A percentile compares a stretch with the other conserved stretches of the same genome.
Evolutionary conservation across 352 stramenopile genomes (phyloP).

Genomic region (Globisporangium canariense): DNA sequence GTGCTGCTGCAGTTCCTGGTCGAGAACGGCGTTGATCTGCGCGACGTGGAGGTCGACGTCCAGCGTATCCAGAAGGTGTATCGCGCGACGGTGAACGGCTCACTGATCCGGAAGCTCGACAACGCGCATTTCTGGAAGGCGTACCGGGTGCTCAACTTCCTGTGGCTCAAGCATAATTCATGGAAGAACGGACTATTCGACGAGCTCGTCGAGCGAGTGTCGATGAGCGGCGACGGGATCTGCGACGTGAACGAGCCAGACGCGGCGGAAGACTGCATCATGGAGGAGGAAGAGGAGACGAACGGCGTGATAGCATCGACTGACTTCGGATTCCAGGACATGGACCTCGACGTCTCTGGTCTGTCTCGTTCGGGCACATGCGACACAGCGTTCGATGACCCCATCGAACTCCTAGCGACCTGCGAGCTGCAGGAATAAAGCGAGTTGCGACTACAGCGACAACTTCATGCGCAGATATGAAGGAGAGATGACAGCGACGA

Average conservation of each 20-base stretch:
- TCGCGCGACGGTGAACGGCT: slow-evolving; percentile 70
- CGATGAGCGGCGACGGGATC: slow-evolving; percentile 37
- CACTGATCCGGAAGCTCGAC: slow-evolving; percentile 74
- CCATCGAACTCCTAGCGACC: slow-evolving; percentile 26
- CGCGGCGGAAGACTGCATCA: slow-evolving; percentile 40
- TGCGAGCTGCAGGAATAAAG: slow-evolving; percentile 31
- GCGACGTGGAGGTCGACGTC: slow-evolving; percentile 91
- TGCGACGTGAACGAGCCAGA: slow-evolving; percentile 36
- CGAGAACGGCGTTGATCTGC: slow-evolving; percentile 87
- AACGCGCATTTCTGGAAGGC: slow-evolving; percentile 87
- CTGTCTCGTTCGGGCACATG: slow-evolving; percentile 7
- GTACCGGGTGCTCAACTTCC: slow-evolving; percentile 66
- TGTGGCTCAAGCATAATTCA: slow-evolving; percentile 69
- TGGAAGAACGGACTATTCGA: slow-evolving; percentile 80
- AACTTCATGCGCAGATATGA: neutral
- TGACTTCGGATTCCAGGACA: slow-evolving; percentile 17
- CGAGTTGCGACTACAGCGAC: neutral
- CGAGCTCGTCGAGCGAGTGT: slow-evolving; percentile 68
- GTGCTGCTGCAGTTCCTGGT: slow-evolving; percentile 93
- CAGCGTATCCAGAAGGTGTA: slow-evolving; percentile 96
- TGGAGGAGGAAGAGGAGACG: slow-evolving; percentile 39
- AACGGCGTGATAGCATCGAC: slow-evolving; percentile 22
- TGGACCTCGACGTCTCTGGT: slow-evolving; percentile 8
- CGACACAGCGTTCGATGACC: slow-evolving; percentile 28
- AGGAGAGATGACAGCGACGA: neutral